Evolutionary conservation across 148 eudicot species (phyloP).

Genomic region (Camellia sinensis): DNA sequence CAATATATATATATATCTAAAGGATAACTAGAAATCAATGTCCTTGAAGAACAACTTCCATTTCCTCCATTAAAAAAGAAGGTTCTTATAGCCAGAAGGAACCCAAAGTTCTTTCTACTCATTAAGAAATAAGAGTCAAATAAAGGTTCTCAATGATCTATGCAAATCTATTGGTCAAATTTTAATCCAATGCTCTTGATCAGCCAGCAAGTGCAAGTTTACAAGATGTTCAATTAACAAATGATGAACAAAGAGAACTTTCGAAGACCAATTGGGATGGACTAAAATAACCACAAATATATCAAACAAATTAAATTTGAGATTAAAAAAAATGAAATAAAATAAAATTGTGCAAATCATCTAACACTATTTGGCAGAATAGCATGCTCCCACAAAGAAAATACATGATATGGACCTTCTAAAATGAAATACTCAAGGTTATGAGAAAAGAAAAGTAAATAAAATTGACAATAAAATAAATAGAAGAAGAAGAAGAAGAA

Average conservation of each 20-base stretch:
- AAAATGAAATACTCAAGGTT: background rate
- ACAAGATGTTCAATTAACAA: background rate
- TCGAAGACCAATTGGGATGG: background rate
- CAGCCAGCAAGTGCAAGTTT: too few relatives aligned
- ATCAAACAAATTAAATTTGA: background rate
- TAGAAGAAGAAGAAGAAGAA: background rate
- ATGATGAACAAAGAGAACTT: background rate
- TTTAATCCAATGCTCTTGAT: too few relatives aligned
- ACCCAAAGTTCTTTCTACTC: background rate
- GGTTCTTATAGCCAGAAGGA: background rate
- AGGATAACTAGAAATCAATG: background rate
- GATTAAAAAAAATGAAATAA: background rate
- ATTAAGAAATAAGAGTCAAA: background rate
- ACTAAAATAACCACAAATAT: background rate
- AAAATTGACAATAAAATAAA: background rate
- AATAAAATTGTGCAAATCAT: background rate
- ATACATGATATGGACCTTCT: background rate
- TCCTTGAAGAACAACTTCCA: background rate
- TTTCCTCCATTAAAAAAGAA: background rate
- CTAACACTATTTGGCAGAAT: background rate
- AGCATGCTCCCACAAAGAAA: background rate
- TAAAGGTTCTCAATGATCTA: too few relatives aligned
- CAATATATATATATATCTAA: background rate
- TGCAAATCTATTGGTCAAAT: too few relatives aligned
- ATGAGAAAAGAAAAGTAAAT: background rate